Conservation (phyloP, 2,329 filamentous ascomycete species). For the Fusarium sterilihyphosum region DNA sequence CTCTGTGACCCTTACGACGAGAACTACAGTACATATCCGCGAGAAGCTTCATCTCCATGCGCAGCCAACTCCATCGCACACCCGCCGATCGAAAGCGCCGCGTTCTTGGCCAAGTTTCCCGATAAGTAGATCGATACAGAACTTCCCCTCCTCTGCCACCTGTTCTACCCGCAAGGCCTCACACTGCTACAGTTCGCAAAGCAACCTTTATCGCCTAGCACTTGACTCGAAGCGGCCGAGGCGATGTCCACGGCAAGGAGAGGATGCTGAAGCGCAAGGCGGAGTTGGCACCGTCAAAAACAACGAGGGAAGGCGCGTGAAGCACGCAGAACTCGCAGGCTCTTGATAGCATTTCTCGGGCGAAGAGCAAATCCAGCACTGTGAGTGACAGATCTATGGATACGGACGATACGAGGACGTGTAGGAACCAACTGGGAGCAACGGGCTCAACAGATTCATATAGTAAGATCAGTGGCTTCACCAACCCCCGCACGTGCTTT, state of each 20-base stretch:
- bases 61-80: no score
- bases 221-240: rapidly evolving
- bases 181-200: rapidly evolving
- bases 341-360: rapidly evolving
- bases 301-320: no score
- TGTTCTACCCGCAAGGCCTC: rapidly evolving
- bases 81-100: background rate
- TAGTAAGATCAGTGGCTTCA: rapidly evolving
- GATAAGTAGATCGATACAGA: background rate
- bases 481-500: rapidly evolving
- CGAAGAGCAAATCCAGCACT: no score
- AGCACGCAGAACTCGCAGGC: background rate
- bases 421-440: background rate
- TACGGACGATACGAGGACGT: no score
- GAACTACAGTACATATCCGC: rapidly evolving
- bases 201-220: rapidly evolving
- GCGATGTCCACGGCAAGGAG: background rate
- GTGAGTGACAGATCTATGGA: background rate
- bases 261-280: background rate
- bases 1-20: rapidly evolving
- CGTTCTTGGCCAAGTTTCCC: no score
- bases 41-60: background rate
- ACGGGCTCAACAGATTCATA: rapidly evolving
- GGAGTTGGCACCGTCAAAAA: no score
- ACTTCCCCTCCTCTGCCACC: rapidly evolving